Evolutionary conservation across 805 yeast species (phyloP), one percentile per base, ranked within the genome.

Genomic region (Middelhovenomyces tepae): DNA sequence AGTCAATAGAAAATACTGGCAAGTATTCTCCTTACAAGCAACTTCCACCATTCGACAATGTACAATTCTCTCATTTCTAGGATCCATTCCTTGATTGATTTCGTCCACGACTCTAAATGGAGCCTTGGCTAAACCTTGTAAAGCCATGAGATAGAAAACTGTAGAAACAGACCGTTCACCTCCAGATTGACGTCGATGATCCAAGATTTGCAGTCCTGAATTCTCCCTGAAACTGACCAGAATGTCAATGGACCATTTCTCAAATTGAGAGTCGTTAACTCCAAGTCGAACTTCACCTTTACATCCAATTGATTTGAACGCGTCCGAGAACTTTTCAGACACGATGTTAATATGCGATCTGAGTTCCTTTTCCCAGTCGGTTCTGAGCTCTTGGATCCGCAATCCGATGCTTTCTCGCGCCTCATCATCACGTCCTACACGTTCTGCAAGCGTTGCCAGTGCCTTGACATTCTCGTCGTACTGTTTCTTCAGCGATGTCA

Each of bases 61-160:
- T 2, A 91, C 87, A 60, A 73, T 67, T 41, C 87, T 72, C 56
- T 91, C 98, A 51, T 91, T 91, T 39, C 73, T 73, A 8, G 93
- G 81, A 59, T 91, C 99, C 97, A 91, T 87, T 45, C 98, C 99
- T 60, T 91, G 99, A 54, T 91, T 91, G 42, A 91, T 93, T 63
- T 91, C 99, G 59, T 91, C 99, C 5, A 91, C 95, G 2, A 89
- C 87, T 51, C 97, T 66, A 50, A 91, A 85, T 7, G 98, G 97
- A 0, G 95, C 84, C 18, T 71, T 69, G 0, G 96, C 78, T 37
- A 81, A 66, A 7, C 86, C 89, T 59, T 91, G 99, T 42, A 91
- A 63, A 1, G 97, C 78, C 66, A 91, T 82, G 51, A 91, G 71
- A 53, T 81, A 91, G 33, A 87, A 71, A 2, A 89, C 89, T 0